Percentiles rank a stretch among this genome's conserved stretches.
phyloP scores from a whole-genome alignment of 2,329 filamentous ascomycete genomes.

The Orbilia oligospora region DNA sequence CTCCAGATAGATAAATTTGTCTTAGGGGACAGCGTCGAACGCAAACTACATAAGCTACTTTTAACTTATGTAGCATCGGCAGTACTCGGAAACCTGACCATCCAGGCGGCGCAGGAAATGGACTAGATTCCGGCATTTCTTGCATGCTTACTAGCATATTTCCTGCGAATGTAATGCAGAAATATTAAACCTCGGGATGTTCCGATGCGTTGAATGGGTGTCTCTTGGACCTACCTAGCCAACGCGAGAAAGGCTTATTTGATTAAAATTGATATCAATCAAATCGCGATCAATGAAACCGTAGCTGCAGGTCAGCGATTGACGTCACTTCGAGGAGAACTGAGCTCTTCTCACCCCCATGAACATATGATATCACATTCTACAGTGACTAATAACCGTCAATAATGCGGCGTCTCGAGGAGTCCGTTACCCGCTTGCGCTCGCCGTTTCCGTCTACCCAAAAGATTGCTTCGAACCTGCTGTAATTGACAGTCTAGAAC shows the following conservation, averaged over 20 bases:
- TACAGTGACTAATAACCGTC: conserved; percentile 6
- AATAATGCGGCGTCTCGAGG: not conserved
- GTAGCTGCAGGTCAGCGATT: too few species aligned
- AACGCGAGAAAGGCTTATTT: not conserved
- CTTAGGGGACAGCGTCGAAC: not conserved
- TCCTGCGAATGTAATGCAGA: not conserved
- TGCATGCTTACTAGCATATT: not conserved
- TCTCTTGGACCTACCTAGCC: not conserved
- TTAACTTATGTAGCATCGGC: not conserved
- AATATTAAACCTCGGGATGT: not conserved
- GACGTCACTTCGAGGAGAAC: not conserved
- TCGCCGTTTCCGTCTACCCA: not conserved
- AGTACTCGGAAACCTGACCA: not conserved
- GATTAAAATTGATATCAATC: not conserved
- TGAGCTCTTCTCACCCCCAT: not conserved
- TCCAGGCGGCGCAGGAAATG: too few species aligned
- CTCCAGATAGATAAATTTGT: too few species aligned
- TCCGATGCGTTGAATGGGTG: not conserved
- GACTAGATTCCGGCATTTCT: too few species aligned
- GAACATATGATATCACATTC: conserved; percentile 18
- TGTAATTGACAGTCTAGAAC: conserved; percentile 13
- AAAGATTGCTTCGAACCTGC: not conserved
- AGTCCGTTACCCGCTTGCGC: not conserved
- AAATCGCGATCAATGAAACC: too few species aligned
- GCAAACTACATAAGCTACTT: too few species aligned